These are phyloP conservation scores for Strobilomyces echinocephalus DNA, from an alignment of 768 basidiomycete genomes.

Conservation along the genomic window DNA sequence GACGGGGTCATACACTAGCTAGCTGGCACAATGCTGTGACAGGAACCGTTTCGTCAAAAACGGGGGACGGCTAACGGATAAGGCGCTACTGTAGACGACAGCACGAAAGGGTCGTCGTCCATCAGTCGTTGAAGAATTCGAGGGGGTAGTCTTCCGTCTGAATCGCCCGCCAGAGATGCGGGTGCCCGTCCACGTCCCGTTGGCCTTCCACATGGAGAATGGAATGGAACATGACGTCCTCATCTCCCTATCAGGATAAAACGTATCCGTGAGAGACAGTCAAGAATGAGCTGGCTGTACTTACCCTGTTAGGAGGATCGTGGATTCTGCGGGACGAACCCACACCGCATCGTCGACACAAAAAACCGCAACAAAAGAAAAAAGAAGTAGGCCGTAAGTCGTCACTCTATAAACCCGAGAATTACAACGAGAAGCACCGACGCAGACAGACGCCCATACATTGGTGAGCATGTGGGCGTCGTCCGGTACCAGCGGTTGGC, in stretches of 20 bases:
- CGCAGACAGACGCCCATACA: constrained; percentile 7
- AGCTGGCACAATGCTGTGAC: constrained; percentile 11
- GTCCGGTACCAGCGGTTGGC: neutral
- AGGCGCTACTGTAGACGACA: neutral
- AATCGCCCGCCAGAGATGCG: constrained; percentile 60
- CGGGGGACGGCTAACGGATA: neutral
- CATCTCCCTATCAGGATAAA: constrained; percentile 44
- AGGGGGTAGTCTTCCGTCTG: constrained; percentile 55
- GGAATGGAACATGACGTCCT: constrained; percentile 69
- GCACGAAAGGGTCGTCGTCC: neutral
- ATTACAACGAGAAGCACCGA: constrained; percentile 5
- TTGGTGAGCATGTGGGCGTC: constrained; percentile 1
- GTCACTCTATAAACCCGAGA: constrained; percentile 3
- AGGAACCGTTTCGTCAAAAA: constrained; percentile 19
- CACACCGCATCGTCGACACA: neutral
- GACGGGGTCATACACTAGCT: neutral
- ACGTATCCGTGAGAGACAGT: constrained; percentile 5
- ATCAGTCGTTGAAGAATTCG: constrained; percentile 28
- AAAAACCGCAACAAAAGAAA: neutral
- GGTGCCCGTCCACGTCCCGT: constrained; percentile 42
- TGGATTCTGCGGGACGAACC: constrained; percentile 49
- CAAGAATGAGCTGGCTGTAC: constrained; percentile 13
- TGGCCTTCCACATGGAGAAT: constrained; percentile 58
- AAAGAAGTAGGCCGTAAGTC: constrained; percentile 9
- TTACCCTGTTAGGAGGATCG: constrained; percentile 67